These are phyloP conservation scores for Picea abies DNA, from an alignment of 83 land plant species.

Conservation along the genomic window DNA sequence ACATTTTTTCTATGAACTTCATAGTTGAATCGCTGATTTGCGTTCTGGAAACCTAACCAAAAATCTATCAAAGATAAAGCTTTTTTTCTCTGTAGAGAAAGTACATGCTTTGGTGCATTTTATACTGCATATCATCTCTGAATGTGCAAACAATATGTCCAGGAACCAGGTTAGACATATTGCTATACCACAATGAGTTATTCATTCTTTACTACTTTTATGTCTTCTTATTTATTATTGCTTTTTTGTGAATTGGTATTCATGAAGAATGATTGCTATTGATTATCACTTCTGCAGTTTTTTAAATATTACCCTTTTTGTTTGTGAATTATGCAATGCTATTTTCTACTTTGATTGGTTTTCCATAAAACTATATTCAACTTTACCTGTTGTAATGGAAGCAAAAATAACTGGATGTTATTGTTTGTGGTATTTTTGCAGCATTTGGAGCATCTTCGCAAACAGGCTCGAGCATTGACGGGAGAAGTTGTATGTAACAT, in stretches of 20 bases:
- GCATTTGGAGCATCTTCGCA: conserved; percentile 17
- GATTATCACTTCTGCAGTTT: too few relatives aligned
- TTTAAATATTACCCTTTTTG: background rate
- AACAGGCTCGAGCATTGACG: conserved; percentile 9
- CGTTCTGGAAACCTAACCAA: background rate
- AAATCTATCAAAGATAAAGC: background rate
- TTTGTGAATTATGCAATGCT: background rate
- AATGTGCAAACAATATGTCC: too few relatives aligned
- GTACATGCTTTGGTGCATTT: background rate
- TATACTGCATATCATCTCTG: background rate
- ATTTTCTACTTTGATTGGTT: background rate
- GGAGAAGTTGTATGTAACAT: conserved; percentile 15
- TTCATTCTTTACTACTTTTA: too few relatives aligned
- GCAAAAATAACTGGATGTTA: background rate
- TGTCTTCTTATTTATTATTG: too few relatives aligned
- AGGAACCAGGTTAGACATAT: too few relatives aligned
- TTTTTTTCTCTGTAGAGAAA: background rate
- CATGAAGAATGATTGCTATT: too few relatives aligned
- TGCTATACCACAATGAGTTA: too few relatives aligned
- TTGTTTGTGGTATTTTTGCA: background rate
- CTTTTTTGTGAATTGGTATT: too few relatives aligned
- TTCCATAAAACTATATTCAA: background rate
- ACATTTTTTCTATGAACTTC: background rate
- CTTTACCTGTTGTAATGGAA: background rate
- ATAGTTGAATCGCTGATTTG: background rate